Conservation (phyloP, 148 eudicot genomes). For the Beta vulgaris region DNA sequence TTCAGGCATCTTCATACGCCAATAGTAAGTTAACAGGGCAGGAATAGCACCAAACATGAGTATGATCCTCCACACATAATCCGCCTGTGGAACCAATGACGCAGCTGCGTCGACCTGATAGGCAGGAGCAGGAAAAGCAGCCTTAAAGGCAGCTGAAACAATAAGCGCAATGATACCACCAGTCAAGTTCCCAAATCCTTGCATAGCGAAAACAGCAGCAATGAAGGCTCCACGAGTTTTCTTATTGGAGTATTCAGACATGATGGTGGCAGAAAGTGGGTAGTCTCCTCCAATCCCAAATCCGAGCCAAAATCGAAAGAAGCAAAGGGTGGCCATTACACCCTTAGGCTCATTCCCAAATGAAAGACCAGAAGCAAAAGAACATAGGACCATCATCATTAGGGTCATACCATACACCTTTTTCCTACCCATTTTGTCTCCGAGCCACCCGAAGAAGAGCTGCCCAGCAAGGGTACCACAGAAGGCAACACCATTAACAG, state of each 20-base stretch:
- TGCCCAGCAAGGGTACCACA: constrained; percentile 52
- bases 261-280: constrained; percentile 57
- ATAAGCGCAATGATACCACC: constrained; percentile 48
- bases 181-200: constrained; percentile 57
- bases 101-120: constrained; percentile 14
- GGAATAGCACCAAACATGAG: constrained; percentile 65
- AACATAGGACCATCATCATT: constrained; percentile 44
- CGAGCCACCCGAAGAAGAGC: constrained; percentile 68
- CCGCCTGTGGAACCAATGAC: constrained; percentile 48
- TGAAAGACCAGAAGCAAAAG: constrained; percentile 50
- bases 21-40: constrained; percentile 56
- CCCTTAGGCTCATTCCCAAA: constrained; percentile 29
- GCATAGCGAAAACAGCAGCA: constrained; percentile 73
- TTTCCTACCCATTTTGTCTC: constrained; percentile 50
- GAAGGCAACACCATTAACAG: constrained; percentile 53
- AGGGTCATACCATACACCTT: constrained; percentile 49
- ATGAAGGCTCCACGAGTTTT: constrained; percentile 61
- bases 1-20: constrained; percentile 89
- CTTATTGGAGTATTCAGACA: constrained; percentile 63
- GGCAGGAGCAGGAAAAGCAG: constrained; percentile 35
- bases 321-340: constrained; percentile 47
- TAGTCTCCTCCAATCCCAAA: constrained; percentile 69
- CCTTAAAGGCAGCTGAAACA: constrained; percentile 40
- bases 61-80: constrained; percentile 71
- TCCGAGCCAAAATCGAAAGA: constrained; percentile 60